These are phyloP conservation scores for Rhizopogon hawkerae DNA, from an alignment of 1,284 basidiomycete species.

Conservation along the genomic window DNA sequence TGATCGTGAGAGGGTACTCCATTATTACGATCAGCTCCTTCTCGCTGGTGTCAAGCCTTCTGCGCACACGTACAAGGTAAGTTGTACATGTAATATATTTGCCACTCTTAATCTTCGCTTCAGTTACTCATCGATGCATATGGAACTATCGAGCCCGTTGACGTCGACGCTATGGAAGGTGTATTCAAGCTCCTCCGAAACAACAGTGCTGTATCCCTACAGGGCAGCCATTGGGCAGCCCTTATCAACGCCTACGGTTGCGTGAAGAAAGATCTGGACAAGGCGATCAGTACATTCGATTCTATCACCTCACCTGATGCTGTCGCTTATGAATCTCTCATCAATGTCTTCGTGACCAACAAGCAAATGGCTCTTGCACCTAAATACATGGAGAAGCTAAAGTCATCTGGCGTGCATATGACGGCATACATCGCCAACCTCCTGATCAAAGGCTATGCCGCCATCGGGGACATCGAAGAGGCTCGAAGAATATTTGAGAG, in stretches of 20 bases:
- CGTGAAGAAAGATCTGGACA: constrained; percentile 68
- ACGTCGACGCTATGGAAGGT: constrained; percentile 67
- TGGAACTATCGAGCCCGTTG: constrained; percentile 79
- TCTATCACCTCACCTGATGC: constrained; percentile 73
- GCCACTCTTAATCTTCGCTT: constrained; percentile 15
- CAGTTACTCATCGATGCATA: constrained; percentile 88
- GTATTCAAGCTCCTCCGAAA: constrained; percentile 59
- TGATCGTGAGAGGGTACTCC: constrained; percentile 67
- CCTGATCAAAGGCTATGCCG: constrained; percentile 83
- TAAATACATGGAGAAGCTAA: constrained; percentile 60
- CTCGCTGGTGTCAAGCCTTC: constrained; percentile 64
- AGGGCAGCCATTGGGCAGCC: constrained; percentile 87
- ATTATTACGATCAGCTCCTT: constrained; percentile 71
- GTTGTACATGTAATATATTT: constrained; percentile 12
- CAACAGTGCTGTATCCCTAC: constrained; percentile 50
- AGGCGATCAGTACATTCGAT: constrained; percentile 74
- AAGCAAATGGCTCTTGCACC: constrained; percentile 77
- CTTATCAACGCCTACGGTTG: constrained; percentile 90
- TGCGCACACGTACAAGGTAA: constrained; percentile 88
- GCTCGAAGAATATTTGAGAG: constrained; percentile 77
- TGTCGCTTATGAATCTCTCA: constrained; percentile 83
- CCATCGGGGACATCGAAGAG: constrained; percentile 59
- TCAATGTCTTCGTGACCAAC: constrained; percentile 80
- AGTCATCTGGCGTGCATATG: constrained; percentile 63
- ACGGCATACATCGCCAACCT: constrained; percentile 96